A percentile compares a stretch with the other conserved stretches of the same genome.
Evolutionary conservation across 2,329 filamentous ascomycete species (phyloP).

Genomic region (Penicillium sp.): DNA sequence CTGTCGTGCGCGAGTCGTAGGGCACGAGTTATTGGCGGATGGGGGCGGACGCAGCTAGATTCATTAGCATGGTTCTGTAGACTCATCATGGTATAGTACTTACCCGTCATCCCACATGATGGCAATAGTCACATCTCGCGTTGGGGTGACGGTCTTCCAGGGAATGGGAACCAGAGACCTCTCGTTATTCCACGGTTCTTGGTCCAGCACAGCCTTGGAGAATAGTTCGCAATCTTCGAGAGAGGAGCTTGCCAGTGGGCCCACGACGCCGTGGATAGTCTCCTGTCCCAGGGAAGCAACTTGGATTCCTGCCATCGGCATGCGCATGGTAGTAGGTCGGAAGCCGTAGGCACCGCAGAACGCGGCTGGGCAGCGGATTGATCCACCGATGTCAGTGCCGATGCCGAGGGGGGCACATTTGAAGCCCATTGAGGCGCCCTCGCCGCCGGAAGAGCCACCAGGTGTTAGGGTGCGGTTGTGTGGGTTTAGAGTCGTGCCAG

Average conservation of each 20-base stretch:
- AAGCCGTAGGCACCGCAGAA: slow-evolving; percentile 46
- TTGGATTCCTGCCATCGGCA: slow-evolving; percentile 30
- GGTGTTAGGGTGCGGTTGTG: slow-evolving; percentile 38
- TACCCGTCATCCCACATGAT: slow-evolving; percentile 61
- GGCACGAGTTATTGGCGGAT: slow-evolving; percentile 47
- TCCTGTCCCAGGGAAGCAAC: slow-evolving; percentile 33
- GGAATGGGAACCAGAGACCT: slow-evolving; percentile 40
- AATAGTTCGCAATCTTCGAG: slow-evolving; percentile 38
- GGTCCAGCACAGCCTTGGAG: slow-evolving; percentile 36
- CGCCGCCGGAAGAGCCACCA: slow-evolving; percentile 45
- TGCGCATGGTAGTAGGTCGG: slow-evolving; percentile 37
- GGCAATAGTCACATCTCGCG: slow-evolving; percentile 43
- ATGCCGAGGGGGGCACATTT: slow-evolving; percentile 42
- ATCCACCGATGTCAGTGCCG: slow-evolving; percentile 48
- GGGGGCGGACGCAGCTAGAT: slow-evolving; percentile 54
- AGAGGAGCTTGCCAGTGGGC: slow-evolving; percentile 26
- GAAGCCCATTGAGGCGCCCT: slow-evolving; percentile 43
- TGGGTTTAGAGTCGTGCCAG: slow-evolving; percentile 41
- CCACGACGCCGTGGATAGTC: slow-evolving; percentile 35
- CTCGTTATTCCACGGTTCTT: slow-evolving; percentile 43
- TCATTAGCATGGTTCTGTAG: background rate
- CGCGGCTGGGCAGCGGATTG: slow-evolving; percentile 43
- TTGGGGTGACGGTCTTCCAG: slow-evolving; percentile 33
- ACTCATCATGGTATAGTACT: background rate
- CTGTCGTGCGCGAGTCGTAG: slow-evolving; percentile 21